Conservation (phyloP, 805 yeast species). For the Saccharomycopsis selenospora region DNA sequence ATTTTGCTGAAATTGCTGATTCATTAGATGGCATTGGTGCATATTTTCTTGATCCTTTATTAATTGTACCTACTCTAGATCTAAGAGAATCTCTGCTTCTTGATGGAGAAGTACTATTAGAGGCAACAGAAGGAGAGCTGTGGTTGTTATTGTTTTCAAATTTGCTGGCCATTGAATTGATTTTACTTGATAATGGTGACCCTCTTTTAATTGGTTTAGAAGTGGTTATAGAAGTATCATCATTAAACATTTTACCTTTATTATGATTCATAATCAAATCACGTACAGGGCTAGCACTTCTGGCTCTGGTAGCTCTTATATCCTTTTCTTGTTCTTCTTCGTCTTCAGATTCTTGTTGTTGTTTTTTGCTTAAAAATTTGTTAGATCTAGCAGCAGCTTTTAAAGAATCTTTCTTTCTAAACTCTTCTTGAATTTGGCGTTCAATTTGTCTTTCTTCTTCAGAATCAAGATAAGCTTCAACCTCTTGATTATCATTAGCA, state of each 20-base stretch:
- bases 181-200: not conserved
- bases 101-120: too few relatives aligned
- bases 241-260: not conserved
- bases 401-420: not conserved
- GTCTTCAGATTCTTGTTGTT: conserved; percentile 1
- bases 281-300: conserved; percentile 16
- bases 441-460: conserved; percentile 1
- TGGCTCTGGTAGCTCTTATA: not conserved
- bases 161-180: not conserved
- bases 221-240: not conserved
- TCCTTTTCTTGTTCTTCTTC: conserved; percentile 10
- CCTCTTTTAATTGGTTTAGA: not conserved
- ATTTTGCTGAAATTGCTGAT: conserved; percentile 11
- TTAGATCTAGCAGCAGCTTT: not conserved
- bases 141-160: not conserved
- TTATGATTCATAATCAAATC: conserved; percentile 14
- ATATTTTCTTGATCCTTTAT: conserved; percentile 6
- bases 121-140: not conserved
- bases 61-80: conserved; percentile 5
- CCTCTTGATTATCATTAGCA: conserved; percentile 2
- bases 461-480: not conserved
- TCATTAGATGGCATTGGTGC: conserved; percentile 13
- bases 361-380: too few relatives aligned
- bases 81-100: not conserved
- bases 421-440: not conserved